Base-by-base conservation (phyloP, 2,329 filamentous ascomycete species). In the Curvularia lunata region DNA sequence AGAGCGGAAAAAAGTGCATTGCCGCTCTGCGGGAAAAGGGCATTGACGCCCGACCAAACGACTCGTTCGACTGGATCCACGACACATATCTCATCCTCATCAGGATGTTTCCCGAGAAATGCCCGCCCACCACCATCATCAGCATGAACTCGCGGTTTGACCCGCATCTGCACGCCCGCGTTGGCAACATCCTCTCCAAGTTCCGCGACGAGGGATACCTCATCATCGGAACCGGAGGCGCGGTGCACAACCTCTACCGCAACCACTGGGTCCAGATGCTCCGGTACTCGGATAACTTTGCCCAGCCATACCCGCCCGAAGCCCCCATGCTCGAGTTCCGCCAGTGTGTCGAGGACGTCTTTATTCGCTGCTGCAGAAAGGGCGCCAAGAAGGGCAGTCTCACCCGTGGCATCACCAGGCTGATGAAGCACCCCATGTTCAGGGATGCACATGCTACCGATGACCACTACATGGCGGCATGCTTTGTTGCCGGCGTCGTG, bases 201-300 rank as follows among this genome's bases (percentile, higher is more conserved):
- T 78, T 90, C 4, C 80, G 87, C 1, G 68, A 78, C 27, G 79
- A 85, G 68, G 80, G 79, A 38, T 83, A 85, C 64, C 81, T 91
- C 1, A 74, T 91, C 50, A 83, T 84, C 48, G 82, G 80, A 34
- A 83, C 81, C 0, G 84, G 88, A 16, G 88, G 88, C 34, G 84
- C 87, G 0, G 88, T 91, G 0, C 88, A 90, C 73, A 91, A 90
- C 64, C 80, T 91, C 1, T 90, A 88, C 71, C 84, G 88, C 18
- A 90, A 91, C 69, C 71, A 80, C 41, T 90, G 87, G 87, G 75
- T 68, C 0, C 86, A 85, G 0, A 90, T 91, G 85, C 67, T 90
- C 16, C 77, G 73, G n/a, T 84, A 85, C 71, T 77, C 81, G 8
- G 86, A 89, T 73, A 88, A 86, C 68, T 86, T 89, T 55, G 86